Base-by-base conservation (phyloP, 225 moss, liverwort and hornwort species). In the Ulota crispa region DNA sequence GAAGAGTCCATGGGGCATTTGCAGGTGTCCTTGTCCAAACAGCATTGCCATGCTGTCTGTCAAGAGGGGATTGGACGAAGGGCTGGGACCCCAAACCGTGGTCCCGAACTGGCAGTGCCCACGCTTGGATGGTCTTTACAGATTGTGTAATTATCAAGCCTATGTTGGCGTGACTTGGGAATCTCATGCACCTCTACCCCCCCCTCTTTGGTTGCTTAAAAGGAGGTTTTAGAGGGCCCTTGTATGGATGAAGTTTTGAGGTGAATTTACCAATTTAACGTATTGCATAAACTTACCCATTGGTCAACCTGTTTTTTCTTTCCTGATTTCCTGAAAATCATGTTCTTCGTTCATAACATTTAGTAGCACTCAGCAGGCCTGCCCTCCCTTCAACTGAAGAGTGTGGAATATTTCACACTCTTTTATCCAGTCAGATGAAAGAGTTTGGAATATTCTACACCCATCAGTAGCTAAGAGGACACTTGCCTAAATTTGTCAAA, bases 21-120 rank as follows among this genome's bases (percentile, higher is more conserved):
- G 37, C 80, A 83, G 42, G 83, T 83, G 83, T 83, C 83, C n/a
- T 6, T 14, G 24, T 43, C 15, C 15, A 13, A 30, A 72, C 32
- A 32, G 42, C 54, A 13, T 24, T 50, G 16, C 14, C 4, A 0
- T 43, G 72, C 83, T 20, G 64, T 72, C 64, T 83, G 83, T 71
- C 78, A 21, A 50, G 16, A 18, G 18, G 50, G 50, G 50, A 50
- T 45, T 45, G 50, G 47, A 13, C 3, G 6, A 18, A 1, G 16
- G 50, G 15, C 50, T 50, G 15, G 5, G 16, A 15, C 50, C 1
- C 50, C 1, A 50, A 50, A 18, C 5, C 18, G 50, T 78, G 78
- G 83, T 78, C 72, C 78, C 43, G 0, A 64, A 77, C 7, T 0
- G 3, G n/a, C 14, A 23, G 5, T 30, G 50, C 24, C 56, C 52